These are phyloP conservation scores for Xylariaceae sp. DNA, from an alignment of 2,329 filamentous ascomycete species.

Conservation along the genomic window DNA sequence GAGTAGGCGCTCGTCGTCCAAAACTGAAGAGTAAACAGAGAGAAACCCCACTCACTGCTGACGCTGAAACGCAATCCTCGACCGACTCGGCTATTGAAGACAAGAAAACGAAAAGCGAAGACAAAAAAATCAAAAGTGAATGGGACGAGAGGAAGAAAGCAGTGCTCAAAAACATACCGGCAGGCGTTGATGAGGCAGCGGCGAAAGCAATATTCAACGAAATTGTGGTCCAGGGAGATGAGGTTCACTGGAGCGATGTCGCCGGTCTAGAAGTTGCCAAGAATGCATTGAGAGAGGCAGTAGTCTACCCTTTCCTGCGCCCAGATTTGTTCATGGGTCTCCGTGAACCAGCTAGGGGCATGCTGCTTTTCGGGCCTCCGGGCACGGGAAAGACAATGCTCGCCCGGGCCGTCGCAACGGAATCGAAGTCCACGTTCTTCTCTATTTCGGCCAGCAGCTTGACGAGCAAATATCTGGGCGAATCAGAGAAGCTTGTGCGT, in stretches of 20 bases:
- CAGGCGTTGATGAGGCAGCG: slow-evolving; percentile 78
- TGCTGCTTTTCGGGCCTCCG: slow-evolving; percentile 94
- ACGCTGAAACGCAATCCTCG: slow-evolving; percentile 51
- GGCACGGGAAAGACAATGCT: slow-evolving; percentile 99
- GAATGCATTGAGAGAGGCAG: slow-evolving; percentile 87
- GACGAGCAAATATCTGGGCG: slow-evolving; percentile 93
- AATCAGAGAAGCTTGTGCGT: slow-evolving; percentile 93
- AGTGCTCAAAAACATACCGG: slow-evolving; percentile 76
- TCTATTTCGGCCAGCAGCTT: slow-evolving; percentile 93
- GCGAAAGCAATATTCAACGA: slow-evolving; percentile 95
- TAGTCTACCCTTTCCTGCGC: slow-evolving; percentile 94
- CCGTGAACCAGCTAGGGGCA: slow-evolving; percentile 89
- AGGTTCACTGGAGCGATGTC: slow-evolving; percentile 93
- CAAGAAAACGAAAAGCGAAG: slow-evolving; percentile 45
- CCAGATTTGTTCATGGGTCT: slow-evolving; percentile 96
- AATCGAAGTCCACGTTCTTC: slow-evolving; percentile 94
- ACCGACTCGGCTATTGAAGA: slow-evolving; percentile 48
- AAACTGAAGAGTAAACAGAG: slow-evolving; percentile 41
- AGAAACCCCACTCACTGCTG: slow-evolving; percentile 46
- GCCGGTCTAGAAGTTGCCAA: slow-evolving; percentile 91
- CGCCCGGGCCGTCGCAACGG: slow-evolving; percentile 89
- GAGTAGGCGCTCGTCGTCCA: slow-evolving; percentile 15
- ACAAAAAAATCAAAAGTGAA: slow-evolving; percentile 46
- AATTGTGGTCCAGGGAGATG: slow-evolving; percentile 90
- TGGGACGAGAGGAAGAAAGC: slow-evolving; percentile 66